A percentile compares a stretch with the other conserved stretches of the same genome.
phyloP scores from a whole-genome alignment of 1,139 yeast genomes.

The Debaryomyces udenii region DNA sequence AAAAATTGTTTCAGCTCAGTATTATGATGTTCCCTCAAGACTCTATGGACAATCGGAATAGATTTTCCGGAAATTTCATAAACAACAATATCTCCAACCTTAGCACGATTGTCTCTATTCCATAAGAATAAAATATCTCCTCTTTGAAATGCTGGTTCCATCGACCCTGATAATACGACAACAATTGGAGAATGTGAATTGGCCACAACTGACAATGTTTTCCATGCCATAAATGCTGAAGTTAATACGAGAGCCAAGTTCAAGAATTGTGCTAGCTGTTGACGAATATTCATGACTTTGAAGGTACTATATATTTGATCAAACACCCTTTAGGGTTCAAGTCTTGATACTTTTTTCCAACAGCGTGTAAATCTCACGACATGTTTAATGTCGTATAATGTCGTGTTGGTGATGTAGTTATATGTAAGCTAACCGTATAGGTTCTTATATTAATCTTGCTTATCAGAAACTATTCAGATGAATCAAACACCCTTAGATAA shows the following conservation, averaged over 20 bases:
- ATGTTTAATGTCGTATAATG: too few species aligned
- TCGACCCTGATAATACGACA: constrained; percentile 95
- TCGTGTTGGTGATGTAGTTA: neutral
- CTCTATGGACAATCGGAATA: constrained; percentile 96
- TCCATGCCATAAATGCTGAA: constrained; percentile 93
- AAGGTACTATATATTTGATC: too few species aligned
- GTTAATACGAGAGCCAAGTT: constrained; percentile 78
- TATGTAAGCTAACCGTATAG: too few species aligned
- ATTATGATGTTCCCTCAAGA: constrained; percentile 75
- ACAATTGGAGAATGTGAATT: constrained; percentile 93
- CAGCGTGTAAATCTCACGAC: constrained; percentile 6
- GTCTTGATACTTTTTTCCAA: neutral
- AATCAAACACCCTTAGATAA: constrained; percentile 9
- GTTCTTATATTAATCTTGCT: too few species aligned
- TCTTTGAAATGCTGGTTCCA: constrained; percentile 99
- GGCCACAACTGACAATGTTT: constrained; percentile 73
- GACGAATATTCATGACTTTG: constrained; percentile 46
- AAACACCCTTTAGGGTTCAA: too few species aligned
- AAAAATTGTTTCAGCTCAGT: constrained; percentile 61
- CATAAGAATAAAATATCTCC: constrained; percentile 92
- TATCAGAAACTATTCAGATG: constrained; percentile 4
- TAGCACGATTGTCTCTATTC: constrained; percentile 71
- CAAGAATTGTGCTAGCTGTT: constrained; percentile 57
- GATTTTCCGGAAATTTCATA: constrained; percentile 79
- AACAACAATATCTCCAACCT: constrained; percentile 97